These are phyloP conservation scores for Clausena lansium DNA, from an alignment of 345 rosid genomes.

Conservation along the genomic window DNA sequence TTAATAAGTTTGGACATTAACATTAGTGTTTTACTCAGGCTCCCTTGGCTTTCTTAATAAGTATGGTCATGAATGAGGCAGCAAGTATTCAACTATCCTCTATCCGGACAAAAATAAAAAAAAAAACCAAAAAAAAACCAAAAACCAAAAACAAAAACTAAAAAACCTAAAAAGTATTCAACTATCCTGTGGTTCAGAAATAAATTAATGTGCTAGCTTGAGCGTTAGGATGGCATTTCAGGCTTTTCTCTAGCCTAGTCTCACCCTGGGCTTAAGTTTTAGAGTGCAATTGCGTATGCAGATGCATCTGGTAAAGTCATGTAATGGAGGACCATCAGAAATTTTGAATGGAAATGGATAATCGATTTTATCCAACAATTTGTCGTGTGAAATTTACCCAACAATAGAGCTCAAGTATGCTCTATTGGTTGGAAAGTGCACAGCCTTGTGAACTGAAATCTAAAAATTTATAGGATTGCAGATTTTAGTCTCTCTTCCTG, in stretches of 20 bases:
- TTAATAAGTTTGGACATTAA: not conserved
- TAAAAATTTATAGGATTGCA: not conserved
- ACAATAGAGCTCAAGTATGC: too few species aligned
- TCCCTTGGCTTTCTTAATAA: not conserved
- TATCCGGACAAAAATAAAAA: too few species aligned
- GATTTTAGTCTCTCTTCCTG: not conserved
- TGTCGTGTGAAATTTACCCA: not conserved
- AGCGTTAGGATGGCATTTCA: not conserved
- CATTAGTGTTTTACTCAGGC: not conserved
- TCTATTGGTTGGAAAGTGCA: not conserved
- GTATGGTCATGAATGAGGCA: not conserved
- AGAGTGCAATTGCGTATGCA: not conserved
- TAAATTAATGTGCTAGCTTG: not conserved
- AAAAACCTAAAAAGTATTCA: too few species aligned
- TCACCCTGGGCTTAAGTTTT: not conserved
- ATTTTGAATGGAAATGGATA: not conserved
- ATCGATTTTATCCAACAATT: not conserved
- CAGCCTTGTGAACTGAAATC: not conserved
- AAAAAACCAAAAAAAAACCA: too few species aligned
- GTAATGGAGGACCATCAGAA: not conserved
- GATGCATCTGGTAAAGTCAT: not conserved
- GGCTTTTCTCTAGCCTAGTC: conserved; percentile 4
- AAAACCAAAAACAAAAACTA: too few species aligned
- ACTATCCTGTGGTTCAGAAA: too few species aligned
- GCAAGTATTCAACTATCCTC: not conserved